Evolutionary conservation across 139 green algal species (phyloP).

Genomic region (Closterium sp.): DNA sequence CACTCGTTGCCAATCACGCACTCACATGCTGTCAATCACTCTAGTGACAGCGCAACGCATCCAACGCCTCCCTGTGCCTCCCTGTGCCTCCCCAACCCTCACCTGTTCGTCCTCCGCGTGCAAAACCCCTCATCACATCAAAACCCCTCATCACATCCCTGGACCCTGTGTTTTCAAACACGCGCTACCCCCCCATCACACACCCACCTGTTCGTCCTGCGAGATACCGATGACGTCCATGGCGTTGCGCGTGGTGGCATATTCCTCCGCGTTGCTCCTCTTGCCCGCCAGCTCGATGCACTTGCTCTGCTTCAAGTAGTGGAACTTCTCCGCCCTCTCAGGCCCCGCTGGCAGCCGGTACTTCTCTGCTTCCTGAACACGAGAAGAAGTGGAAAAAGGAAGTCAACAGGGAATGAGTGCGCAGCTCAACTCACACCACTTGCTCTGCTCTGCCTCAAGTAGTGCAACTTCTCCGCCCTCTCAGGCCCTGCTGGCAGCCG

Average conservation of each 20-base stretch:
- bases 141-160: too few relatives aligned
- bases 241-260: slow-evolving; percentile 69
- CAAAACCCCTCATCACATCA: neutral
- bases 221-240: slow-evolving; percentile 92
- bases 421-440: too few relatives aligned
- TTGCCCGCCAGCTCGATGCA: slow-evolving; percentile 68
- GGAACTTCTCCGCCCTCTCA: neutral
- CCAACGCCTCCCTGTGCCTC: too few relatives aligned
- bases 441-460: too few relatives aligned
- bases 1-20: too few relatives aligned
- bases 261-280: slow-evolving; percentile 71
- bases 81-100: neutral
- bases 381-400: neutral
- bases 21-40: too few relatives aligned
- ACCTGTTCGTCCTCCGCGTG: neutral
- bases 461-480: too few relatives aligned
- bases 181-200: too few relatives aligned
- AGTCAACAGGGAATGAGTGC: too few relatives aligned
- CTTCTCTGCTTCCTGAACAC: neutral
- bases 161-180: too few relatives aligned
- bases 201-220: neutral
- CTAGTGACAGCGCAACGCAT: too few relatives aligned
- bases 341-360: neutral
- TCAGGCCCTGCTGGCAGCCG: too few relatives aligned
- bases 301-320: slow-evolving; percentile 81